Evolutionary conservation across 2,329 filamentous ascomycete species (phyloP).

Genomic region (Cytospora mali): DNA sequence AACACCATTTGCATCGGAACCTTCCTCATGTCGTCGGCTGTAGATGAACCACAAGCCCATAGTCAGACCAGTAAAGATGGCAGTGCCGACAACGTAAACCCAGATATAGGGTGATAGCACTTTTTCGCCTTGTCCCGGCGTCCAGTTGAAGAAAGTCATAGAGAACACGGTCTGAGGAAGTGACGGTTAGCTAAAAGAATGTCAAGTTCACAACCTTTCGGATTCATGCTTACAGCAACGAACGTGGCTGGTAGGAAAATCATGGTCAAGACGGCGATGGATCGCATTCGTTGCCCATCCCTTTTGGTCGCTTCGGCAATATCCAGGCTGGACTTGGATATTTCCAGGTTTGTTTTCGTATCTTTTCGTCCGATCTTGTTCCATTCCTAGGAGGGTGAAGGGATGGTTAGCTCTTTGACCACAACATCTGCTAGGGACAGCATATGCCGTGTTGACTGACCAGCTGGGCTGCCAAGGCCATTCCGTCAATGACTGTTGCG

Average conservation of each 20-base stretch:
- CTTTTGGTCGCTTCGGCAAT: slow-evolving; percentile 25
- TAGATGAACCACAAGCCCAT: slow-evolving; percentile 10
- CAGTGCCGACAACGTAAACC: slow-evolving; percentile 8
- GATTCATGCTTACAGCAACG: slow-evolving; percentile 34
- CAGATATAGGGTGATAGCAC: slow-evolving; percentile 14
- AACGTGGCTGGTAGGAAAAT: slow-evolving; percentile 45
- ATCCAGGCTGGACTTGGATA: slow-evolving; percentile 19
- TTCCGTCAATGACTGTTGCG: slow-evolving; percentile 28
- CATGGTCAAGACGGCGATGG: slow-evolving; percentile 44
- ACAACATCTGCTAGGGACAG: too few relatives aligned
- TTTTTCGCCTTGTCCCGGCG: background rate
- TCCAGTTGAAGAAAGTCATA: slow-evolving; percentile 30
- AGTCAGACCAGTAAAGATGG: background rate
- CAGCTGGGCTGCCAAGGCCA: slow-evolving; percentile 28
- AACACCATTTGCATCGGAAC: background rate
- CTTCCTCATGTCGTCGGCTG: background rate
- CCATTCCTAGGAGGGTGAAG: slow-evolving; percentile 22
- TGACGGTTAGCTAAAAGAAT: background rate
- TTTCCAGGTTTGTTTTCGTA: slow-evolving; percentile 25
- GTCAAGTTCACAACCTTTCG: background rate
- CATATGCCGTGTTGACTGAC: slow-evolving; percentile 11
- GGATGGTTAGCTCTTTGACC: background rate
- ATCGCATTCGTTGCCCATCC: slow-evolving; percentile 37
- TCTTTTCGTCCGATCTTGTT: slow-evolving; percentile 30
- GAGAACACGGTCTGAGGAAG: slow-evolving; percentile 22